These are phyloP conservation scores for Hordeum pubiflorum DNA, from an alignment of 202 grass and related monocot genomes.

Conservation along the genomic window DNA sequence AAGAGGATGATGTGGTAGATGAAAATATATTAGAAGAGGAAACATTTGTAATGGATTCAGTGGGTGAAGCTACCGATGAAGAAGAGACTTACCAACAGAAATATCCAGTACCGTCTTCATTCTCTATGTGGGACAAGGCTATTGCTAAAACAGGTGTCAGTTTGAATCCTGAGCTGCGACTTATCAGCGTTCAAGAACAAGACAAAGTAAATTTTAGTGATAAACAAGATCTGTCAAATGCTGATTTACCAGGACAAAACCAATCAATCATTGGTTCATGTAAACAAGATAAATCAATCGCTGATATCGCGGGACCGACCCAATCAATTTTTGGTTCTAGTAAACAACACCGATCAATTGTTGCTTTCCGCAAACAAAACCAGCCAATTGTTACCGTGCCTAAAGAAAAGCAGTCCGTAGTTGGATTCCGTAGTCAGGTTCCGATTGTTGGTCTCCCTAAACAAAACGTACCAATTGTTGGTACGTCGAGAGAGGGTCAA, in stretches of 20 bases:
- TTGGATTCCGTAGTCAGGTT: conserved; percentile 20
- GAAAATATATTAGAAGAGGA: conserved; percentile 1
- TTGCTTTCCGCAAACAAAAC: background rate
- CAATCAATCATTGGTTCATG: background rate
- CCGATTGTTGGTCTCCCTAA: conserved; percentile 7
- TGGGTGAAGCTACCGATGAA: background rate
- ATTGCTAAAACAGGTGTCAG: conserved; percentile 8
- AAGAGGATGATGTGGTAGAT: background rate
- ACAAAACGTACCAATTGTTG: conserved; percentile 11
- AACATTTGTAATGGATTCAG: background rate
- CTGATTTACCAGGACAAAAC: background rate
- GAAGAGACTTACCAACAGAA: background rate
- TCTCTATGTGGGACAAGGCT: conserved; percentile 13
- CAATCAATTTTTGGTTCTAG: conserved; percentile 1
- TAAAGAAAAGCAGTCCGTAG: conserved; percentile 2
- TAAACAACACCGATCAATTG: conserved; percentile 17
- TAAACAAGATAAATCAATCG: conserved; percentile 5
- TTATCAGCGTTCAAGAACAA: conserved; percentile 5
- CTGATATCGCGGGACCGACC: background rate
- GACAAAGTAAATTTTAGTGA: background rate
- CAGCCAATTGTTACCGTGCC: conserved; percentile 21
- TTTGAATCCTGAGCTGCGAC: conserved; percentile 1
- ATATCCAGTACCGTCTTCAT: conserved; percentile 13
- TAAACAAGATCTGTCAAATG: background rate
- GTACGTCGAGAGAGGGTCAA: conserved; percentile 12